Evolutionary conservation across 1,284 basidiomycete genomes (phyloP), one percentile per base, ranked within the genome.

Genomic region (Rhodotorula sp.): DNA sequence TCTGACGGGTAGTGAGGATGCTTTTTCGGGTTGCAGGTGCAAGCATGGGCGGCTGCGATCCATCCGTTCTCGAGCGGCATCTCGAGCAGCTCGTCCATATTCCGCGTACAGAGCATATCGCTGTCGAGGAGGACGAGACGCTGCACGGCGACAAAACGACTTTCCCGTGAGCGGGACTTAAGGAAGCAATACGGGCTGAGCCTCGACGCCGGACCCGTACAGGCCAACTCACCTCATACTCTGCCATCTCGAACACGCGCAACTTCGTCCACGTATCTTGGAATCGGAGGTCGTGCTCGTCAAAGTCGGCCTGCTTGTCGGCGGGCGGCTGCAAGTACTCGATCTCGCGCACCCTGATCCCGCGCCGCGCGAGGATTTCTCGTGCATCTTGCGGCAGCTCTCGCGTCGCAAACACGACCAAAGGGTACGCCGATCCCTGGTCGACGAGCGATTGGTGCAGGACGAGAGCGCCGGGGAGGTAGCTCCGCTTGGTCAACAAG

Each of bases 41-140:
- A 98, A 14, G 88, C 94, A 75, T 95, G 94, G 0, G 84, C 86
- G 0, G 92, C 93, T 4, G 91, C 93, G 70, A 98, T 94, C 52
- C 78, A 77, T 8, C 86, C 86, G 3, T 93, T 82, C 16, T 87
- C 85, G 43, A 92, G 78, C n/a, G 62, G 65, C 31, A 71, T 63
- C 31, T 88, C 85, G 84, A 97, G 89, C 63, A 98, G 84, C 73
- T 96, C 93, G 81, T 98, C 96, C 91, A 98, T 96, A 74, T 91
- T 92, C 60, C 84, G 85, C 80, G 87, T 83, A 31, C 97, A 85
- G 69, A 97, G 85, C 92, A 98, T 98, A 82, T 97, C 95, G 21
- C 89, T 88, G 80, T 97, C 95, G 64, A 97, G 84, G 60, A 97
- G 84, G 58, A 94, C 89, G 58, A 97, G 84, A 21, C 91, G 87